These are phyloP conservation scores for Suillus fuscotomentosus DNA, from an alignment of 768 basidiomycete genomes.

Conservation along the genomic window DNA sequence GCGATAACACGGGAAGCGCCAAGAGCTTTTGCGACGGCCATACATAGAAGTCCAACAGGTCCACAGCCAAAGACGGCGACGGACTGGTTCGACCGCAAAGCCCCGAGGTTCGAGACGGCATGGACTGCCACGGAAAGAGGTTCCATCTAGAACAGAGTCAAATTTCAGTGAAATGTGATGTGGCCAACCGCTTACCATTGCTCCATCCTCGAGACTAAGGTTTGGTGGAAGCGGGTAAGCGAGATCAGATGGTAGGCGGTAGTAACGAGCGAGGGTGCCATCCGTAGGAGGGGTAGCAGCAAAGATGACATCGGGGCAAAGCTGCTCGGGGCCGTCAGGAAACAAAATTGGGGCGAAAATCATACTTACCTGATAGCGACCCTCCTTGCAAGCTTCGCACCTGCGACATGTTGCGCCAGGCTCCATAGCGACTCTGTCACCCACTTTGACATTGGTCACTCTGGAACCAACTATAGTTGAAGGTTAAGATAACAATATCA, in stretches of 20 bases:
- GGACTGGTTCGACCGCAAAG: constrained; percentile 68
- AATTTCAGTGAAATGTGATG: neutral
- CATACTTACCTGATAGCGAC: constrained; percentile 69
- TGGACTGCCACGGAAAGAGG: constrained; percentile 93
- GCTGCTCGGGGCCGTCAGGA: constrained; percentile 36
- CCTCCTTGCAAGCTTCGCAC: constrained; percentile 84
- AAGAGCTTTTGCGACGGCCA: constrained; percentile 94
- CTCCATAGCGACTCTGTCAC: constrained; percentile 90
- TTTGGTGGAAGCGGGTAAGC: constrained; percentile 81
- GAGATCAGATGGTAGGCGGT: constrained; percentile 82
- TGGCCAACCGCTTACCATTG: constrained; percentile 62
- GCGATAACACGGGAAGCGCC: constrained; percentile 85
- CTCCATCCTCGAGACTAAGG: constrained; percentile 90
- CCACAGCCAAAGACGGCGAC: constrained; percentile 89
- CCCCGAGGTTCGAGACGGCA: constrained; percentile 75
- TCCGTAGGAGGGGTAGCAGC: constrained; percentile 94
- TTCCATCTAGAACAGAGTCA: constrained; percentile 65
- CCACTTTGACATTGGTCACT: constrained; percentile 74
- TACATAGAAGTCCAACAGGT: constrained; percentile 84
- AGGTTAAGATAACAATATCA: neutral
- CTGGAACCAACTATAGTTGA: constrained; percentile 60
- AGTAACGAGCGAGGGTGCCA: constrained; percentile 87
- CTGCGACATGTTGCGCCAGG: constrained; percentile 83
- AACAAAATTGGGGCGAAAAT: neutral
- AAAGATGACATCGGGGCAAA: constrained; percentile 84